Conservation (phyloP, 169 alveolate species). For the Eimeria maxima region DNA sequence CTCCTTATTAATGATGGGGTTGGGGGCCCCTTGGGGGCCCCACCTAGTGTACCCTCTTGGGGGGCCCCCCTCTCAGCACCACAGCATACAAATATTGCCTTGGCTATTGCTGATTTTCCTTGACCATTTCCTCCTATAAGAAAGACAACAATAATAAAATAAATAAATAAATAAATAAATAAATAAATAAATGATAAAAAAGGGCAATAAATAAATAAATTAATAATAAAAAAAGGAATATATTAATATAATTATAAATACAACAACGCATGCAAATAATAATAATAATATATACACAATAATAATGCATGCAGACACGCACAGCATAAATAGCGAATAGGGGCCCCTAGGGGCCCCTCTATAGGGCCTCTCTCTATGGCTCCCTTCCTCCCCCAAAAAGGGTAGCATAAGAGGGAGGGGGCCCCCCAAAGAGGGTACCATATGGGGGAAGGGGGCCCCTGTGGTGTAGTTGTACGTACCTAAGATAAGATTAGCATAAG, state of each 20-base stretch:
- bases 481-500: neutral
- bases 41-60: neutral
- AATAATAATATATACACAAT: neutral
- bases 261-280: no score
- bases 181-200: neutral
- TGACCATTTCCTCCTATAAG: conserved; percentile 60
- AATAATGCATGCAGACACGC: no score
- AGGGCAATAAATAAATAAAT: neutral
- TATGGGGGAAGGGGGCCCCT: conserved; percentile 7
- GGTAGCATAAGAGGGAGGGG: no score
- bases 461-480: neutral
- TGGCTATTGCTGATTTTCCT: conserved; percentile 72
- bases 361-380: neutral
- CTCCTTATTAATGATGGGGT: neutral
- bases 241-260: neutral
- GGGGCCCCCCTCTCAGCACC: conserved; percentile 74
- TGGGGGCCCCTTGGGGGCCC: conserved; percentile 33
- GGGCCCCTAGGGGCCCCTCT: neutral
- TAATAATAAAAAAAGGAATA: neutral
- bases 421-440: neutral
- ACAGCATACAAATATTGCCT: conserved; percentile 73
- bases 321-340: neutral
- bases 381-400: no score
- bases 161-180: neutral
- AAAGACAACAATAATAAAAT: no score